Conservation (phyloP, 257 asterid genomes). For the Henckelia pumila region DNA sequence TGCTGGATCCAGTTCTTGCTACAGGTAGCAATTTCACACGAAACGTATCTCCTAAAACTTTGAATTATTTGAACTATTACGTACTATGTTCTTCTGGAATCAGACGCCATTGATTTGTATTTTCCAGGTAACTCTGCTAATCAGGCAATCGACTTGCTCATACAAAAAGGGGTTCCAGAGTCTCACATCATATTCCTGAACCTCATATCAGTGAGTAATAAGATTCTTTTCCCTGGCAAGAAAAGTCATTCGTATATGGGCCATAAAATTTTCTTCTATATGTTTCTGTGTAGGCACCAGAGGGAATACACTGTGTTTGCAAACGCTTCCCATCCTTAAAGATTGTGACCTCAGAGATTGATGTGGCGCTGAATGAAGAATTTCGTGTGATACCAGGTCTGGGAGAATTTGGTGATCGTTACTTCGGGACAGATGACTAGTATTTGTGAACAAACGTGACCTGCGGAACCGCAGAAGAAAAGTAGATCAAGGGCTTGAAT, state of each 20-base stretch:
- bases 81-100: conserved; percentile 3
- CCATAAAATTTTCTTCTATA: not conserved
- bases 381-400: conserved; percentile 80
- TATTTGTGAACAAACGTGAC: not conserved
- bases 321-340: conserved; percentile 84
- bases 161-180: conserved; percentile 98
- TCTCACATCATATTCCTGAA: conserved; percentile 91
- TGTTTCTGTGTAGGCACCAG: conserved; percentile 68
- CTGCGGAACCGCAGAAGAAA: too few species aligned
- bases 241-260: not conserved
- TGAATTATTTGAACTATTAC: not conserved
- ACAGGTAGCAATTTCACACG: conserved; percentile 52
- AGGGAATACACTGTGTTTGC: conserved; percentile 86
- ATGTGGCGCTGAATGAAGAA: conserved; percentile 61
- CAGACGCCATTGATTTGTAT: not conserved
- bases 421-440: conserved; percentile 89
- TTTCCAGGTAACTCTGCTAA: conserved; percentile 93
- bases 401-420: conserved; percentile 99
- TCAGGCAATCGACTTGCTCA: conserved; percentile 90
- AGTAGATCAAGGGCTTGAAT: too few species aligned
- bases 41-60: not conserved
- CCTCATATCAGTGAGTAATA: conserved; percentile 88
- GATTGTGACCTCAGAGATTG: conserved; percentile 94
- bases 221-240: not conserved
- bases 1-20: conserved; percentile 97